Conservation (phyloP, 1,284 basidiomycete species). For the Schizophyllum amplum region DNA sequence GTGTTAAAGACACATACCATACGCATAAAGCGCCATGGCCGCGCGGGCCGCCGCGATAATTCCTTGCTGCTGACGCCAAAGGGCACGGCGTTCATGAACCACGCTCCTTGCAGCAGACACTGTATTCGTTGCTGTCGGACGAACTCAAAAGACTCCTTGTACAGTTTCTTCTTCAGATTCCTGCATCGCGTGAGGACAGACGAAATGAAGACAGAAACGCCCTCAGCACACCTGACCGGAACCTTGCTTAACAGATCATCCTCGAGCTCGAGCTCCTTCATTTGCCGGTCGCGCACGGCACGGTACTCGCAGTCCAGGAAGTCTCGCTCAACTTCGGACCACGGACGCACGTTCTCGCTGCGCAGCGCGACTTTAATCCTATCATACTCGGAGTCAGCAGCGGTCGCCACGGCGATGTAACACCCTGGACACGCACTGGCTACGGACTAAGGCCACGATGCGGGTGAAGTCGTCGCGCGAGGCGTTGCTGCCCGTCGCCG, state of each 20-base stretch:
- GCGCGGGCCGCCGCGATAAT: conserved; percentile 42
- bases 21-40: conserved; percentile 75
- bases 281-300: conserved; percentile 83
- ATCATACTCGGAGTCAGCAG: too few relatives aligned
- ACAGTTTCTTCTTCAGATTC: conserved; percentile 80
- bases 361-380: conserved; percentile 58
- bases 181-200: conserved; percentile 27
- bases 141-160: conserved; percentile 90
- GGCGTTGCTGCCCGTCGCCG: conserved; percentile 83
- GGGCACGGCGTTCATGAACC: conserved; percentile 77
- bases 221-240: conserved; percentile 64
- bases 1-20: conserved; percentile 36
- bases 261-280: conserved; percentile 88
- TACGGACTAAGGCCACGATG: conserved; percentile 75
- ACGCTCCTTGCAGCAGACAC: conserved; percentile 83
- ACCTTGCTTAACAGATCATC: conserved; percentile 84
- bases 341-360: conserved; percentile 70
- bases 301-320: conserved; percentile 85
- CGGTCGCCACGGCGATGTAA: background rate
- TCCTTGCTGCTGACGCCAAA: conserved; percentile 41
- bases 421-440: conserved; percentile 58
- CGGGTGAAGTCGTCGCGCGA: conserved; percentile 74
- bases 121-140: conserved; percentile 87
- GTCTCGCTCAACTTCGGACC: conserved; percentile 82
- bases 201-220: background rate